These are phyloP conservation scores for Proliferodiscus dingleyae DNA, from an alignment of 2,329 filamentous ascomycete species.

Conservation along the genomic window DNA sequence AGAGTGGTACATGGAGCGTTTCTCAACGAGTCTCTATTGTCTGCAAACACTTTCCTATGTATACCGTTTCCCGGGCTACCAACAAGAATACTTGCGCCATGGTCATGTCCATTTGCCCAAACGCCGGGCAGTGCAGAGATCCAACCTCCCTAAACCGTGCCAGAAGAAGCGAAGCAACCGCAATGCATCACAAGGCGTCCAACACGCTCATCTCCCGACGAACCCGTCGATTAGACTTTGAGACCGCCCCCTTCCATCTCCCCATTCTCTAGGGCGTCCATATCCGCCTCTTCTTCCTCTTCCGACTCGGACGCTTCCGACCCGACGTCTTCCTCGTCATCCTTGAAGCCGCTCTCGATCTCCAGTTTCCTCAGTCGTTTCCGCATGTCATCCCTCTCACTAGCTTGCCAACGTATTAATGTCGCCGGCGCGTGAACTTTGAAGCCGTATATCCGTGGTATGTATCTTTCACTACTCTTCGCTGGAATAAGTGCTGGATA, in stretches of 20 bases:
- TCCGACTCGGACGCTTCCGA: conserved; percentile 55
- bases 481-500: conserved; percentile 84
- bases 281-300: conserved; percentile 36
- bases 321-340: conserved; percentile 55
- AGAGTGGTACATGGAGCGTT: too few relatives aligned
- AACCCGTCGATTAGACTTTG: conserved; percentile 12
- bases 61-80: conserved; percentile 1
- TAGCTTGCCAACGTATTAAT: conserved; percentile 85
- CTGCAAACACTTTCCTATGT: conserved; percentile 4
- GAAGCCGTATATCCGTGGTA: conserved; percentile 91
- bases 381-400: conserved; percentile 76
- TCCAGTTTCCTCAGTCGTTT: conserved; percentile 64
- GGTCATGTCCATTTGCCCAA: conserved; percentile 1
- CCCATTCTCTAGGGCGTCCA: conserved; percentile 25
- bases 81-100: conserved; percentile 2
- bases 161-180: conserved; percentile 1
- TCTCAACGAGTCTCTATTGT: background rate
- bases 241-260: conserved; percentile 17
- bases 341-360: conserved; percentile 76
- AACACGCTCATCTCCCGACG: conserved; percentile 4
- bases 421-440: conserved; percentile 87
- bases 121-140: conserved; percentile 4
- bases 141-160: conserved; percentile 3
- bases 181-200: background rate
- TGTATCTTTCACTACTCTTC: conserved; percentile 81